Evolutionary conservation across 495 filamentous ascomycete species (phyloP).

Genomic region (Aspergillus haitiensis): DNA sequence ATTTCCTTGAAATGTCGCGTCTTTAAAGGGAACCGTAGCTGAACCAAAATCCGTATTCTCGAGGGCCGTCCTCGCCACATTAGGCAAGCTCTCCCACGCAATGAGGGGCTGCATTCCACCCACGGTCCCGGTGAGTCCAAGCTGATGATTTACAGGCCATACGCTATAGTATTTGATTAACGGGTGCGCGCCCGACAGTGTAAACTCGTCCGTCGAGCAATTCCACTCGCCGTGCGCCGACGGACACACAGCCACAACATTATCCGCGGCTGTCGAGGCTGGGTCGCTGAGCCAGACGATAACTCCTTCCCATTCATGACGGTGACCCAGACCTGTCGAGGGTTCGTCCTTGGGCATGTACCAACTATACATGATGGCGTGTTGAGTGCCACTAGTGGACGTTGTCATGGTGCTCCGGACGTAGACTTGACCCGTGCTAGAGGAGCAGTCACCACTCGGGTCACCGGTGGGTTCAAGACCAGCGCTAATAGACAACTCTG

Average conservation of each 20-base stretch:
- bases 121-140: slow-evolving; percentile 42
- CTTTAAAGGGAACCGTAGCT: slow-evolving; percentile 49
- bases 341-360: slow-evolving; percentile 53
- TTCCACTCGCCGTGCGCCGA: slow-evolving; percentile 55
- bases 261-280: slow-evolving; percentile 37
- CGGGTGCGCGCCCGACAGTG: slow-evolving; percentile 39
- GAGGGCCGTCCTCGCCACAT: slow-evolving; percentile 38
- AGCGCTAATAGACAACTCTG: slow-evolving; percentile 28
- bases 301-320: slow-evolving; percentile 55
- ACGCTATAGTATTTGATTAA: slow-evolving; percentile 49
- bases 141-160: slow-evolving; percentile 53
- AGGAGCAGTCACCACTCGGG: slow-evolving; percentile 42
- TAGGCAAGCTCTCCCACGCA: slow-evolving; percentile 54
- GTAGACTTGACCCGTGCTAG: slow-evolving; percentile 53
- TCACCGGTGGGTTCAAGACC: slow-evolving; percentile 42
- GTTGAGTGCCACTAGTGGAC: slow-evolving; percentile 36
- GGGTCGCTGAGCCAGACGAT: slow-evolving; percentile 47
- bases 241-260: slow-evolving; percentile 51
- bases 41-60: slow-evolving; percentile 44
- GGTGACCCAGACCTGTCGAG: slow-evolving; percentile 45
- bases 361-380: slow-evolving; percentile 57
- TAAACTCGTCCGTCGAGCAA: slow-evolving; percentile 42
- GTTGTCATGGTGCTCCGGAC: slow-evolving; percentile 39
- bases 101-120: slow-evolving; percentile 55
- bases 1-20: slow-evolving; percentile 42